These are phyloP conservation scores for Aspergillus novofumigatus DNA, from an alignment of 2,329 filamentous ascomycete genomes.

Conservation along the genomic window DNA sequence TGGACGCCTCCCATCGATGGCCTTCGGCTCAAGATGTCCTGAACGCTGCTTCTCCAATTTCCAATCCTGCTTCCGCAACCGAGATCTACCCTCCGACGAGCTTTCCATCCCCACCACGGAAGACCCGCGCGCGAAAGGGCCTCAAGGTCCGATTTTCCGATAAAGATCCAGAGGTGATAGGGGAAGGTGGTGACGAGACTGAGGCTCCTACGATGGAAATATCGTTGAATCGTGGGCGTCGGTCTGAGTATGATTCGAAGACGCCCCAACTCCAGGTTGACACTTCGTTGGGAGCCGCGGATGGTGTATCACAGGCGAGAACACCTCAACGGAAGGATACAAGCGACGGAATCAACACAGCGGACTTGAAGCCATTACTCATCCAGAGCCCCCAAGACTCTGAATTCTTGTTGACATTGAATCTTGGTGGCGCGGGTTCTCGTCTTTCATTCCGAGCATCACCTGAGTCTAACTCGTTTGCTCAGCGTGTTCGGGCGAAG, in stretches of 20 bases:
- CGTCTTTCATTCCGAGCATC: constrained; percentile 39
- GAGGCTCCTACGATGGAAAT: constrained; percentile 69
- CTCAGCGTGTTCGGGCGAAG: constrained; percentile 45
- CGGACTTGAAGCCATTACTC: constrained; percentile 25
- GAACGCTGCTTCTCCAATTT: constrained; percentile 12
- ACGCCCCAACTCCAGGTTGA: constrained; percentile 30
- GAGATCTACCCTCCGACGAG: constrained; percentile 19
- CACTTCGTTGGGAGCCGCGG: constrained; percentile 27
- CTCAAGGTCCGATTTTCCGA: constrained; percentile 71
- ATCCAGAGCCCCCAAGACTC: constrained; percentile 33
- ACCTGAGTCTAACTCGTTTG: constrained; percentile 42
- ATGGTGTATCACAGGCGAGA: constrained; percentile 6
- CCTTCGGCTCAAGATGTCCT: constrained; percentile 28
- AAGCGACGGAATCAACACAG: constrained; percentile 10
- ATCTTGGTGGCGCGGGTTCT: constrained; percentile 25
- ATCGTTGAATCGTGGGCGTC: constrained; percentile 41
- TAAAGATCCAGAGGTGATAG: constrained; percentile 73
- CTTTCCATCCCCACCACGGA: constrained; percentile 22
- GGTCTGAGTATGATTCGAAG: constrained; percentile 9
- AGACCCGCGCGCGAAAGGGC: constrained; percentile 57
- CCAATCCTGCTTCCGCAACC: constrained; percentile 15
- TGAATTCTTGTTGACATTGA: constrained; percentile 35
- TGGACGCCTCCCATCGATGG: constrained; percentile 34
- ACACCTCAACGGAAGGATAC: constrained; percentile 13
- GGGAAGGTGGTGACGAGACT: constrained; percentile 85